phyloP scores from a whole-genome alignment of 495 filamentous ascomycete species.

The Geoglossum glabrum region DNA sequence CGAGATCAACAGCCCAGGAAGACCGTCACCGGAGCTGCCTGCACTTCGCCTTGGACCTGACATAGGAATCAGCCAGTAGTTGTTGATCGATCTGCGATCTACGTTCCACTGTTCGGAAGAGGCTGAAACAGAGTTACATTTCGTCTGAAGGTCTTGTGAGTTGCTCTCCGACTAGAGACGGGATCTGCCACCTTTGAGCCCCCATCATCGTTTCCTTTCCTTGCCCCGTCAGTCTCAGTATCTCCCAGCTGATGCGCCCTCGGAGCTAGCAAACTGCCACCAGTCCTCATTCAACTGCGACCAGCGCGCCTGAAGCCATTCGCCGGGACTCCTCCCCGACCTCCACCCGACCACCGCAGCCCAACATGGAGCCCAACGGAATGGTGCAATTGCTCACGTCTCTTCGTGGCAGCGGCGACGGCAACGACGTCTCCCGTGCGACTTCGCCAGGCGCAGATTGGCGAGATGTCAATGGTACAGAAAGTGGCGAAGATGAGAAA shows the following conservation, averaged over 20 bases:
- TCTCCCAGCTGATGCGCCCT: neutral
- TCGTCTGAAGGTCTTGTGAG: slow-evolving; percentile 2
- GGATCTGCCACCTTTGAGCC: neutral
- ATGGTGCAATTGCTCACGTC: slow-evolving; percentile 1
- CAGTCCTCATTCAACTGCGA: neutral
- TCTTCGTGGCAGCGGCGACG: neutral
- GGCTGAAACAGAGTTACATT: neutral
- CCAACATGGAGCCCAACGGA: neutral
- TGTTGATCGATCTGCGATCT: neutral
- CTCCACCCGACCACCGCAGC: neutral
- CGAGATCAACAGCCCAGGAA: neutral
- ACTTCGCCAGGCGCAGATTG: slow-evolving; percentile 47
- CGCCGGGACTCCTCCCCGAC: neutral
- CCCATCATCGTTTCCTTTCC: neutral
- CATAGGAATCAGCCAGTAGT: slow-evolving; percentile 1
- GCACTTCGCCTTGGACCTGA: neutral
- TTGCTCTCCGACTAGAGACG: neutral
- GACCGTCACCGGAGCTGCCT: neutral
- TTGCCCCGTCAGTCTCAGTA: neutral
- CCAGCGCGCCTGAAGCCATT: neutral
- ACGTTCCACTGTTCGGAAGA: neutral
- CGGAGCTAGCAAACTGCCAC: neutral
- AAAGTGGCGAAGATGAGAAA: slow-evolving; percentile 27
- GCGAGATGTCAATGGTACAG: slow-evolving; percentile 27
- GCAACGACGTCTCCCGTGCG: slow-evolving; percentile 35